A percentile compares a stretch with the other conserved stretches of the same genome.
phyloP scores from a whole-genome alignment of 805 yeast species.

The Wickerhamiella azyma region DNA sequence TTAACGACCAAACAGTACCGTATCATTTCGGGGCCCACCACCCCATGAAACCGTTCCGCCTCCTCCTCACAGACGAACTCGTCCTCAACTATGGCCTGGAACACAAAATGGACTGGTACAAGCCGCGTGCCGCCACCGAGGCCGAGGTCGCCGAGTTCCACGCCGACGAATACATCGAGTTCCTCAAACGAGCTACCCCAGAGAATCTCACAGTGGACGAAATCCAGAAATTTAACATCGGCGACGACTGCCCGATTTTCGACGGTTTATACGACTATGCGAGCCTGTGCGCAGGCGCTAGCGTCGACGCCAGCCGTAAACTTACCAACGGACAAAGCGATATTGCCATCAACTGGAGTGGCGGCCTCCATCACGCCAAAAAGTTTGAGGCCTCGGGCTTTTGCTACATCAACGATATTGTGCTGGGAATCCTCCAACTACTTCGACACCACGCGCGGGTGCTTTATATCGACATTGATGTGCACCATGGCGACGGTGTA shows the following conservation, averaged over 20 bases:
- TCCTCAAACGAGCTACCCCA: conserved; percentile 64
- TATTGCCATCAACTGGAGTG: conserved; percentile 86
- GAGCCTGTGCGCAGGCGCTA: conserved; percentile 75
- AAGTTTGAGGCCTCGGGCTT: conserved; percentile 83
- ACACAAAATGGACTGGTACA: conserved; percentile 79
- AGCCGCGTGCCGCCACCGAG: conserved; percentile 68
- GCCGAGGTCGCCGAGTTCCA: conserved; percentile 76
- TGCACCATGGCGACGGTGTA: conserved; percentile 92
- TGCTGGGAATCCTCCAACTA: conserved; percentile 65
- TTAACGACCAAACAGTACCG: conserved; percentile 62
- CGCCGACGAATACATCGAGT: conserved; percentile 72
- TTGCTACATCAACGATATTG: conserved; percentile 84
- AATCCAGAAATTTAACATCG: conserved; percentile 66
- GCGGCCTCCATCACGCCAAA: conserved; percentile 88
- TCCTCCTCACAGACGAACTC: conserved; percentile 86
- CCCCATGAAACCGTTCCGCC: conserved; percentile 96
- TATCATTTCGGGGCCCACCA: conserved; percentile 88
- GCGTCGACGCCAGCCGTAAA: conserved; percentile 80
- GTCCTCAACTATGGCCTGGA: conserved; percentile 74
- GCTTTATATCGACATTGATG: conserved; percentile 75
- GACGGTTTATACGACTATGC: conserved; percentile 88
- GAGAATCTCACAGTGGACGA: conserved; percentile 48
- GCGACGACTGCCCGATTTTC: conserved; percentile 88
- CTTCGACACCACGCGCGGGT: conserved; percentile 76
- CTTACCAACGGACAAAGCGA: conserved; percentile 72